Conservation (phyloP, 306 rosid genomes). For the Carpinus viminea region DNA sequence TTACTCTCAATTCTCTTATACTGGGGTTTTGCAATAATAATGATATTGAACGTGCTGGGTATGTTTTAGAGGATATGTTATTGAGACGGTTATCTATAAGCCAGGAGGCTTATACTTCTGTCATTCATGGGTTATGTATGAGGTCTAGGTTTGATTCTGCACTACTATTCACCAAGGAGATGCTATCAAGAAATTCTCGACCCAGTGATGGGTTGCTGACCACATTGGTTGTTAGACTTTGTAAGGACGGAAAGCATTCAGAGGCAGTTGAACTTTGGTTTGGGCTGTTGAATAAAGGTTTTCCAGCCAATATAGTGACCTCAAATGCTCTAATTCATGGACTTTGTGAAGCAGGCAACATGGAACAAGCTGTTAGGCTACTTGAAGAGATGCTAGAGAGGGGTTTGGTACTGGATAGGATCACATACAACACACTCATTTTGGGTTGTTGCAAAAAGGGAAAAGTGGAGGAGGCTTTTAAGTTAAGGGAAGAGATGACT, state of each 20-base stretch:
- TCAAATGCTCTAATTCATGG: constrained; percentile 74
- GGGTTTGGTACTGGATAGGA: constrained; percentile 56
- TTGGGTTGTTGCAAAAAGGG: constrained; percentile 61
- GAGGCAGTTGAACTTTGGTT: constrained; percentile 74
- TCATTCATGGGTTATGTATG: constrained; percentile 48
- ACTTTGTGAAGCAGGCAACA: constrained; percentile 51
- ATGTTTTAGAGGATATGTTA: constrained; percentile 41
- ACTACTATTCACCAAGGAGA: constrained; percentile 36
- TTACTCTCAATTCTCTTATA: constrained; percentile 59
- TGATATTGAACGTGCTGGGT: constrained; percentile 51
- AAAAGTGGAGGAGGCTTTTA: constrained; percentile 46
- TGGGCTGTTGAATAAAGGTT: constrained; percentile 50
- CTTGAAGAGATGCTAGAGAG: constrained; percentile 52
- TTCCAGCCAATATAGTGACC: constrained; percentile 53
- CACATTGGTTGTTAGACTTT: constrained; percentile 57
- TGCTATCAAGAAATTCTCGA: constrained; percentile 53
- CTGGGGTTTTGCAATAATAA: constrained; percentile 57
- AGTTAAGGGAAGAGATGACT: constrained; percentile 61
- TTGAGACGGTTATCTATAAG: constrained; percentile 41
- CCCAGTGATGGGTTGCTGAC: constrained; percentile 62
- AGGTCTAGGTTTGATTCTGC: constrained; percentile 52
- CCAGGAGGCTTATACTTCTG: constrained; percentile 49
- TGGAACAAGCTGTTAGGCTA: constrained; percentile 43
- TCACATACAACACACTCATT: constrained; percentile 70
- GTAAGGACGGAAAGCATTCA: constrained; percentile 50